Base-by-base conservation (phyloP, 1,139 yeast species). In the Candida mesenterica region DNA sequence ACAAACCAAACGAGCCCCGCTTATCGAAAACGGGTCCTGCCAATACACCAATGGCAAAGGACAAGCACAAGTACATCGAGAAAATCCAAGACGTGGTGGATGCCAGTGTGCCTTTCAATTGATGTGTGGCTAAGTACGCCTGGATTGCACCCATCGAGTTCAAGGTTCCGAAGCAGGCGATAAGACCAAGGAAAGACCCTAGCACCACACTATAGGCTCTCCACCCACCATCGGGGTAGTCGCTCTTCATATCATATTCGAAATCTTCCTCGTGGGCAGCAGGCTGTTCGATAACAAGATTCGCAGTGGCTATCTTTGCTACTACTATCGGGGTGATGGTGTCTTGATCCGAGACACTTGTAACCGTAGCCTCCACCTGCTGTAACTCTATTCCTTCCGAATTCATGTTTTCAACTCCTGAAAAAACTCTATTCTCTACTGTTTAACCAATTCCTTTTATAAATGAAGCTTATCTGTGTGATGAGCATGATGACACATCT, bases 141-240 rank as follows among this genome's bases (percentile, higher is more conserved):
- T 64, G 68, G 23, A 64, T 59, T 19, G 65, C 65, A 23, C 70
- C 70, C n/a, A 63, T 50, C 5, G 66, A 49, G 31, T 64, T 63
- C 25, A 63, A 31, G 4, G 61, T 41, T 1, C 69, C 70, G 38
- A 62, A 61, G 32, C 50, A 53, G 15, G 60, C 63, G 12, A 52
- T 47, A 18, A 62, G 47, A 3, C 69, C 70, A 13, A 63, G 34
- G 33, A 61, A 61, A 2, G 66, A 59, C 3, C 70, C 70, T 1
- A 62, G 36, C 3, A 64, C 63, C 5, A 63, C 68, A 17, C 51
- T 44, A 37, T 55, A 57, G 6, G 69, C 70, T 33, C 46, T 49
- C 38, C 48, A 37, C 0, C 68, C 69, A 8, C 68, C 66, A 13
- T 55, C 59, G 1, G 59, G 59, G 24, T 36, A 52, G n/a, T 36